Evolutionary conservation across 2,329 filamentous ascomycete genomes (phyloP), one percentile per base, ranked within the genome.

Genomic region (Sodiomyces alkalinus): DNA sequence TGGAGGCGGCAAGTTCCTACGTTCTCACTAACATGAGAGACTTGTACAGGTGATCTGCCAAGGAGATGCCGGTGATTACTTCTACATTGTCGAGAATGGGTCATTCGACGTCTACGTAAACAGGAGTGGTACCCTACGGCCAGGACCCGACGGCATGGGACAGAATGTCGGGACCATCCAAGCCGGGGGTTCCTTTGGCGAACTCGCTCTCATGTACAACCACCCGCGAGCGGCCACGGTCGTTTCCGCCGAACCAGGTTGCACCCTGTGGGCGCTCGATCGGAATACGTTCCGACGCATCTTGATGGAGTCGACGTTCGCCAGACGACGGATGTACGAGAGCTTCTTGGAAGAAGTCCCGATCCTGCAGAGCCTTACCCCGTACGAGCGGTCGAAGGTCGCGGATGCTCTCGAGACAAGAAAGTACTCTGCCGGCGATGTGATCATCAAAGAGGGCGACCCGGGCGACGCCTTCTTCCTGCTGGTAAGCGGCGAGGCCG

Each of bases 191-290:
- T 93, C 85, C 4, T 98, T 98, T 53, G 90, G 90, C 43, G 90
- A 98, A 58, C 66, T 98, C 32, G 90, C 90, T 9, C 65, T 98
- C 44, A 96, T 98, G 90, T 96, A 98, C 61, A 94, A 96, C 46
- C 85, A 90, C 14, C 90, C 90, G 16, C 82, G 90, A 46, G 90
- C 90, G 22, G 90, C 90, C 4, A 96, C 90, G 0, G 82, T 98
- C 34, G 70, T 92, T 35, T 92, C 82, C 17, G 74, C 78, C 9
- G 81, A 92, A 44, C 51, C 76, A 3, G 60, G 68, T 19, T 86
- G 80, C 45, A 86, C 79, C 4, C 67, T 98, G 7, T 98, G 90
- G 90, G 85, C 85, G 13, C 65, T 98, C 28, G 90, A 98, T 49
- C 82, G 90, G 29, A 68, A 94, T 37, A 98, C 90, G 7, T 98